Percentiles rank a stretch among this genome's conserved stretches.
These are phyloP conservation scores for Solanum corneliomulleri DNA, from an alignment of 257 asterid species.

Conservation along the genomic window DNA sequence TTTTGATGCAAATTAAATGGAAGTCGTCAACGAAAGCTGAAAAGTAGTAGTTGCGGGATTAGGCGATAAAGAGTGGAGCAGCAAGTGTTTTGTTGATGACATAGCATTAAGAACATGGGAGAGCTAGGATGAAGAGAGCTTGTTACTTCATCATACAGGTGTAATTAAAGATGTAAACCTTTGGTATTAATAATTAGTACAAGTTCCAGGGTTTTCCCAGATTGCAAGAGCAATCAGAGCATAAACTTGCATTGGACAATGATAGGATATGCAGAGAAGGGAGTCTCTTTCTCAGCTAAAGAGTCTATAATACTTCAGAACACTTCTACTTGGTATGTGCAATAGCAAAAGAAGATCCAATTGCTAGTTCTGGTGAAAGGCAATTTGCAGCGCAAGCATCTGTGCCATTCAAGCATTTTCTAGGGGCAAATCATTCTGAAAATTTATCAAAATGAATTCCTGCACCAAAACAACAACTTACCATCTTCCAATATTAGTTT, in stretches of 20 bases:
- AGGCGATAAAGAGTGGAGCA: background rate
- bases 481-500: background rate
- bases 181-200: background rate
- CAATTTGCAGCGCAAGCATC: background rate
- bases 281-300: background rate
- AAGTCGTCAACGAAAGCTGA: background rate
- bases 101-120: background rate
- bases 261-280: background rate
- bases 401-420: background rate
- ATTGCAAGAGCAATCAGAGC: background rate
- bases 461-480: background rate
- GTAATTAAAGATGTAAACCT: background rate
- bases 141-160: background rate
- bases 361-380: background rate
- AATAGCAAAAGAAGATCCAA: background rate
- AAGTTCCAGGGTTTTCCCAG: background rate
- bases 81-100: background rate
- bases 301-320: background rate
- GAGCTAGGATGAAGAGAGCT: background rate
- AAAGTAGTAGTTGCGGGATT: background rate
- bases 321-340: background rate
- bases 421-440: background rate
- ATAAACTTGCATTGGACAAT: background rate
- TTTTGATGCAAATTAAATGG: background rate
- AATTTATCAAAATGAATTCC: background rate